phyloP scores from a whole-genome alignment of 1,284 basidiomycete genomes.

The Fomitopsis betulina region DNA sequence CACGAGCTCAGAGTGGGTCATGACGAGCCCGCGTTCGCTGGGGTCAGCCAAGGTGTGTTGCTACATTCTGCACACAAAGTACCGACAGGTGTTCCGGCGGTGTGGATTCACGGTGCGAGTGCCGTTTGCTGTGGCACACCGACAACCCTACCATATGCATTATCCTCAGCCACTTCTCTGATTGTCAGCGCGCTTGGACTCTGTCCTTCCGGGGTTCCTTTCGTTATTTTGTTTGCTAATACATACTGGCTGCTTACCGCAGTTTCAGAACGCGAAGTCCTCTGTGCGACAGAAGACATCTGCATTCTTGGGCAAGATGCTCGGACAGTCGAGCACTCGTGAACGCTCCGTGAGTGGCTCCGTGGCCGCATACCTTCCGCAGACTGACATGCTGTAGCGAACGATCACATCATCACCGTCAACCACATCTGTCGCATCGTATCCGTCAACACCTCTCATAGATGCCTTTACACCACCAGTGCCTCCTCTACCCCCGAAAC shows the following conservation, averaged over 20 bases:
- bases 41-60: slow-evolving; percentile 30
- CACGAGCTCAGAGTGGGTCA: slow-evolving; percentile 46
- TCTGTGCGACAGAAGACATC: slow-evolving; percentile 73
- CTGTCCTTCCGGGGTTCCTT: too few relatives aligned
- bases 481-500: slow-evolving; percentile 60
- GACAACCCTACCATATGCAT: slow-evolving; percentile 26
- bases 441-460: slow-evolving; percentile 32
- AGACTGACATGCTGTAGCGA: slow-evolving; percentile 27
- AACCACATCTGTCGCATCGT: slow-evolving; percentile 29
- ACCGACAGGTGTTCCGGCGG: not conserved
- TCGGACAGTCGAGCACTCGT: slow-evolving; percentile 55
- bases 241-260: not conserved
- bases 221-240: too few relatives aligned
- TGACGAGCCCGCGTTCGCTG: slow-evolving; percentile 31
- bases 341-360: slow-evolving; percentile 59
- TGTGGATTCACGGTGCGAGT: not conserved
- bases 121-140: not conserved
- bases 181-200: not conserved
- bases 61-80: not conserved
- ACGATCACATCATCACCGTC: slow-evolving; percentile 39
- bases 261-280: slow-evolving; percentile 42
- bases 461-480: slow-evolving; percentile 63
- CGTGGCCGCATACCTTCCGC: slow-evolving; percentile 6
- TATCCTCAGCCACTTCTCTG: slow-evolving; percentile 33
- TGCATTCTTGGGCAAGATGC: slow-evolving; percentile 73